A percentile compares a stretch with the other conserved stretches of the same genome.
Conservation (phyloP, 2,329 filamentous ascomycete species). For the Davidsoniella virescens region DNA sequence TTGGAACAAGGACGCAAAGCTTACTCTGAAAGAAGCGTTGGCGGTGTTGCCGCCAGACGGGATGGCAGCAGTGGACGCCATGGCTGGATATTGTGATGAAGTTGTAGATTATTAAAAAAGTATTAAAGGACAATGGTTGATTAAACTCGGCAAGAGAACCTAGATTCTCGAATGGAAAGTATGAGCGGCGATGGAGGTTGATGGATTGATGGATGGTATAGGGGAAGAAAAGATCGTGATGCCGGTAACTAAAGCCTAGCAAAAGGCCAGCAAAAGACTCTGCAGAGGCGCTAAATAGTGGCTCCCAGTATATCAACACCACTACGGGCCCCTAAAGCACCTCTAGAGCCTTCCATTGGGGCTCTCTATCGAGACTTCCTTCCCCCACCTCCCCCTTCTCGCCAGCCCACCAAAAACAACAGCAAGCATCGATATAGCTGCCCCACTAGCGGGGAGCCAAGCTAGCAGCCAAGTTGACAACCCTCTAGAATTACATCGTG, state of each 20-base stretch:
- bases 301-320: too few species aligned
- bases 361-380: neutral
- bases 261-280: slow-evolving; percentile 1
- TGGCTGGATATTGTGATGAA: slow-evolving; percentile 3
- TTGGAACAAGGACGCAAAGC: slow-evolving; percentile 13
- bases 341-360: slow-evolving; percentile 7
- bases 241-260: neutral
- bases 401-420: slow-evolving; percentile 1
- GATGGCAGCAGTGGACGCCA: slow-evolving; percentile 13
- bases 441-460: too few species aligned
- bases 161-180: slow-evolving; percentile 17
- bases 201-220: slow-evolving; percentile 1
- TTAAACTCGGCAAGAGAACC: neutral
- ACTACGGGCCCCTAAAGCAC: neutral
- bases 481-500: too few species aligned
- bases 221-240: slow-evolving; percentile 10
- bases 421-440: too few species aligned
- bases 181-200: slow-evolving; percentile 17
- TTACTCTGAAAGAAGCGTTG: slow-evolving; percentile 42
- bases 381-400: slow-evolving; percentile 3
- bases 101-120: slow-evolving; percentile 2
- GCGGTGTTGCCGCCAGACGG: slow-evolving; percentile 22
- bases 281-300: neutral
- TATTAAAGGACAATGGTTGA: neutral
- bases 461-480: too few species aligned